Base-by-base conservation (phyloP, 2,329 filamentous ascomycete species). In the Penicillium sp. region DNA sequence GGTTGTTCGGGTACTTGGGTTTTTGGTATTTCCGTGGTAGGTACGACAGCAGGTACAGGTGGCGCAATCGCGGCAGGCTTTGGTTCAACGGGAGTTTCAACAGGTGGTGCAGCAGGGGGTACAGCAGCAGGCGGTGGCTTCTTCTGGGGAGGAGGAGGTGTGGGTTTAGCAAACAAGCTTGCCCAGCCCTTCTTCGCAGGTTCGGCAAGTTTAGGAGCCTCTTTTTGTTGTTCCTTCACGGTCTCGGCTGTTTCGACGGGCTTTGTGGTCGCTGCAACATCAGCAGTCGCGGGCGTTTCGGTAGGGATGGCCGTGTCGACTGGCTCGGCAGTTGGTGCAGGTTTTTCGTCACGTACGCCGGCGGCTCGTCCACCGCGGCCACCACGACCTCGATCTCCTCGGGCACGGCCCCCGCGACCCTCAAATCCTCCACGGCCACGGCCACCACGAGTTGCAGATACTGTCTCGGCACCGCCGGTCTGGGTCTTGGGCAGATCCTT, bases 161-260 rank as follows among this genome's bases (percentile, higher is more conserved):
- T 76, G 42, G 81, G 77, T 76, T 87, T 88, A 35, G 85, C 83
- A 61, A 91, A 83, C 81, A 91, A 87, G 73, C 87, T 89, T 38
- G 88, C 88, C 88, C 88, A 91, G 51, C 72, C 73, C 65, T 73
- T 75, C 70, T 76, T 76, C 49, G 73, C 66, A 40, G 70, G 71
- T 57, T 75, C 74, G 4, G 72, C 67, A 43, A 70, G 66, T 67
- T 73, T 74, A 28, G 68, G 48, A 23, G 60, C 51, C 21, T 63
- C 53, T 18, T 63, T 58, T 35, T 64, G 59, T n/a, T 38, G 50
- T 43, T 61, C 59, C 56, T 66, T 61, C 28, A 61, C 59, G 53
- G 64, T 61, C 33, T 59, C 59, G 52, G 65, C 60, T 24, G 60
- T 56, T 55, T 65, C 61, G 50, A 60, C 65, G 62, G 46, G 62